These are phyloP conservation scores for Aureobasidium vineae DNA, from an alignment of 2,329 filamentous ascomycete genomes.

Conservation along the genomic window DNA sequence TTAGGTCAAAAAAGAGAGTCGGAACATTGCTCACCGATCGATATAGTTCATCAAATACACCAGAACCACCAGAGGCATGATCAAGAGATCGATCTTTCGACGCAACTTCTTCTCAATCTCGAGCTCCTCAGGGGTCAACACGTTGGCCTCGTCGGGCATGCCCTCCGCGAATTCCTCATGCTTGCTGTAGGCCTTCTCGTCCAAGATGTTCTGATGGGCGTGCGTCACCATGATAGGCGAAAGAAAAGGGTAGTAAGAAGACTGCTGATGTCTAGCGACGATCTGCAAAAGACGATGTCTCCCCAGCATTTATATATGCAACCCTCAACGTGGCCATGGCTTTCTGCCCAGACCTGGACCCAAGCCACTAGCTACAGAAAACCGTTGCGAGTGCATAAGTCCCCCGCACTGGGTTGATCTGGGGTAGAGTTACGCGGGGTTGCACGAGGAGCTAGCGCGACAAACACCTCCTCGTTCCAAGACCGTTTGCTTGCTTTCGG, in stretches of 20 bases:
- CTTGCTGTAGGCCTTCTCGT: slow-evolving; percentile 12
- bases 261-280: neutral
- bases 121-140: slow-evolving; percentile 36
- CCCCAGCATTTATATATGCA: slow-evolving; percentile 12
- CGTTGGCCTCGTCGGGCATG: neutral
- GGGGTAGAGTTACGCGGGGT: slow-evolving; percentile 14
- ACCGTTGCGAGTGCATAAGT: neutral
- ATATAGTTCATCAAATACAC: slow-evolving; percentile 75
- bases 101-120: slow-evolving; percentile 57
- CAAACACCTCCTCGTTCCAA: neutral
- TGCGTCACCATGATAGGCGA: slow-evolving; percentile 14
- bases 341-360: slow-evolving; percentile 14
- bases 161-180: slow-evolving; percentile 4
- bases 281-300: neutral
- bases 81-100: slow-evolving; percentile 66
- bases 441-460: slow-evolving; percentile 9
- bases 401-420: slow-evolving; percentile 12
- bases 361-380: slow-evolving; percentile 16
- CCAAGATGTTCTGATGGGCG: slow-evolving; percentile 3
- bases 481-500: neutral
- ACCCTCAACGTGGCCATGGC: slow-evolving; percentile 19
- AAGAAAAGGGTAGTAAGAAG: neutral
- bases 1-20: neutral
- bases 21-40: slow-evolving; percentile 40
- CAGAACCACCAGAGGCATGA: slow-evolving; percentile 68